Evolutionary conservation across 2,329 filamentous ascomycete species (phyloP).

Genomic region (Albophoma yamanashiensis): DNA sequence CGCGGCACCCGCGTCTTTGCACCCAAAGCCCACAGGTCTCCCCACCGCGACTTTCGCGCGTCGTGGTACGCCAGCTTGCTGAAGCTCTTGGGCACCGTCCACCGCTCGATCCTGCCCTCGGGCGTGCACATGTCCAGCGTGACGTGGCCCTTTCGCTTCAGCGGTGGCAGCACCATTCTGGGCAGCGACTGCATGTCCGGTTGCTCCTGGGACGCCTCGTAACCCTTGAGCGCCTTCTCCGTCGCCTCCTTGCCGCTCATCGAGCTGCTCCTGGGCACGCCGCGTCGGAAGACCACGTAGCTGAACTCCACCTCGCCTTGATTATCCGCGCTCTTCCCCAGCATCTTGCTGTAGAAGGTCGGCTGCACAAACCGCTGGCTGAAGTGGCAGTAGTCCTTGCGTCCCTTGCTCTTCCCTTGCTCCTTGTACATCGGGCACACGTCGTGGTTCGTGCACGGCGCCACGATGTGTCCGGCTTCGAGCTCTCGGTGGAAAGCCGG

Average conservation of each 20-base stretch:
- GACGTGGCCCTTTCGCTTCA: slow-evolving; percentile 84
- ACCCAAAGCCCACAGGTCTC: slow-evolving; percentile 89
- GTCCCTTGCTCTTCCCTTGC: slow-evolving; percentile 57
- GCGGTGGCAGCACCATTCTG: slow-evolving; percentile 63
- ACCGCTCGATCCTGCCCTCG: slow-evolving; percentile 75
- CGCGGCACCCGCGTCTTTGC: slow-evolving; percentile 71
- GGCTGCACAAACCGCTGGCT: slow-evolving; percentile 81
- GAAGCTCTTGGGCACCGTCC: slow-evolving; percentile 80
- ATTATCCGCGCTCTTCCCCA: slow-evolving; percentile 60
- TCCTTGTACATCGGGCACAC: slow-evolving; percentile 80
- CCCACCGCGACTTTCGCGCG: slow-evolving; percentile 82
- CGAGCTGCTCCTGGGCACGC: slow-evolving; percentile 30
- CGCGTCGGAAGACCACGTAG: slow-evolving; percentile 77
- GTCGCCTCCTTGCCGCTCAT: slow-evolving; percentile 45
- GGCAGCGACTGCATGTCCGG: slow-evolving; percentile 62
- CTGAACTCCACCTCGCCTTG: slow-evolving; percentile 88
- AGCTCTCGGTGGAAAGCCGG: slow-evolving; percentile 30
- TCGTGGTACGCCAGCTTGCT: slow-evolving; percentile 79
- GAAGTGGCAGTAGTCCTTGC: slow-evolving; percentile 89
- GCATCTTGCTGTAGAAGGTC: slow-evolving; percentile 65
- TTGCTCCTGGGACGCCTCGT: slow-evolving; percentile 37
- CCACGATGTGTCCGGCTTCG: slow-evolving; percentile 54
- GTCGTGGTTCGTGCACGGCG: slow-evolving; percentile 80
- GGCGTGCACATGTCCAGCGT: slow-evolving; percentile 88
- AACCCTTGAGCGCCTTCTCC: slow-evolving; percentile 61